Evolutionary conservation across 495 filamentous ascomycete genomes (phyloP).

Genomic region (Aeminium ludgeri): DNA sequence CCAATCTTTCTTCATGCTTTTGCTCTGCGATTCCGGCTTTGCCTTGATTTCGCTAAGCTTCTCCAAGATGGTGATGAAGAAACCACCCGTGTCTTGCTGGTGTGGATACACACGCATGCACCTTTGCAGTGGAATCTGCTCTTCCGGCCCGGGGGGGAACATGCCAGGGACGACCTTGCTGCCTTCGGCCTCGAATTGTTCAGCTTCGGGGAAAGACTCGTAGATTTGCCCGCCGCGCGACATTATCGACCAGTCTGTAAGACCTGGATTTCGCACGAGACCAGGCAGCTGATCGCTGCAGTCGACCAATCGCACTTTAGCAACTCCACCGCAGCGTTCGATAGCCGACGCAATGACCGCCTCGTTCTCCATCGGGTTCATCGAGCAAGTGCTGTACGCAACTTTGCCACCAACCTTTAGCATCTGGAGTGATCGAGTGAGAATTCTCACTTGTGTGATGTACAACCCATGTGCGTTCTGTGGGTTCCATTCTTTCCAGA

Average conservation of each 20-base stretch:
- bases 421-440: constrained; percentile 89
- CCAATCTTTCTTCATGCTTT: constrained; percentile 33
- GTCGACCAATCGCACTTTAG: constrained; percentile 69
- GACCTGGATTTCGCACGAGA: constrained; percentile 55
- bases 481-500: constrained; percentile 91
- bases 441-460: constrained; percentile 67
- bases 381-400: constrained; percentile 93
- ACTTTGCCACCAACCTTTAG: constrained; percentile 85
- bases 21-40: constrained; percentile 52
- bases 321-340: constrained; percentile 68
- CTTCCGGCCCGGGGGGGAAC: constrained; percentile 53
- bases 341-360: constrained; percentile 78
- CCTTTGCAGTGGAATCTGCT: constrained; percentile 56
- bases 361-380: constrained; percentile 97
- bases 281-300: constrained; percentile 58
- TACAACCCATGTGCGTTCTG: constrained; percentile 71
- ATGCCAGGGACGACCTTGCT: constrained; percentile 52
- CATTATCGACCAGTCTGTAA: constrained; percentile 73
- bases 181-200: constrained; percentile 33
- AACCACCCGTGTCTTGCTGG: constrained; percentile 85
- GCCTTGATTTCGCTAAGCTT: constrained; percentile 79
- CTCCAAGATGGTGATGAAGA: constrained; percentile 90
- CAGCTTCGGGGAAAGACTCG: constrained; percentile 59
- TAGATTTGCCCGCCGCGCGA: constrained; percentile 64
- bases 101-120: constrained; percentile 92